Base-by-base conservation (phyloP, 352 stramenopile species). In the Phytophthora constricta region DNA sequence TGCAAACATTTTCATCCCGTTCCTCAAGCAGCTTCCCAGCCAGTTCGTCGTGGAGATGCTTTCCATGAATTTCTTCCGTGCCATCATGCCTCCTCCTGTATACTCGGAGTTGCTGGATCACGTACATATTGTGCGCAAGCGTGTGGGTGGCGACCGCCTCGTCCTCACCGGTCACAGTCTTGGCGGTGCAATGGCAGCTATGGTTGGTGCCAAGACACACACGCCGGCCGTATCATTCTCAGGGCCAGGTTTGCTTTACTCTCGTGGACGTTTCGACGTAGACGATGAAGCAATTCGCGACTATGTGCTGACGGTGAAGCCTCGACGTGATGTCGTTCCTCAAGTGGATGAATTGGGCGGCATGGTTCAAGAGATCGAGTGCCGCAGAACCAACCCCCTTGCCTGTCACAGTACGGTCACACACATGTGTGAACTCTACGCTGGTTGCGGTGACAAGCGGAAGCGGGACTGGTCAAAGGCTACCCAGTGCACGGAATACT, bases 331-430 rank as follows among this genome's bases (percentile, higher is more conserved):
- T 63, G 78, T 96, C 50, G 87, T 96, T 39, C 89, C 89, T 17
- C 77, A 90, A 60, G 86, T 95, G 23, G 87, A 96, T 64, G 79
- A 89, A 58, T 74, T 96, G 7, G 86, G 75, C 28, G 89, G 89
- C 4, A 89, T 96, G 81, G 83, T 96, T n/a, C 89, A 96, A 63
- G 87, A 96, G 68, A 94, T 95, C 47, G 82, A 94, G 62, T 96
- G 89, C 58, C 87, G 86, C 22, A 72, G 82, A 46, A 75, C 76
- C 27, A 95, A 93, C 62, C 85, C 85, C 13, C 76, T 96, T 20
- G 85, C 80, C 10, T 96, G 88, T 68, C 88, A 96, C 72, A 92
- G 86, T 68, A 94, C 86, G 13, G 67, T 87, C 47, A 95, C 88
- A 2, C 88, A 96, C 62, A 80, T 94, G 53, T 96, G 88, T 51